These are phyloP conservation scores for Hymenoscyphus fraxineus DNA, from an alignment of 2,329 filamentous ascomycete genomes.

Conservation along the genomic window DNA sequence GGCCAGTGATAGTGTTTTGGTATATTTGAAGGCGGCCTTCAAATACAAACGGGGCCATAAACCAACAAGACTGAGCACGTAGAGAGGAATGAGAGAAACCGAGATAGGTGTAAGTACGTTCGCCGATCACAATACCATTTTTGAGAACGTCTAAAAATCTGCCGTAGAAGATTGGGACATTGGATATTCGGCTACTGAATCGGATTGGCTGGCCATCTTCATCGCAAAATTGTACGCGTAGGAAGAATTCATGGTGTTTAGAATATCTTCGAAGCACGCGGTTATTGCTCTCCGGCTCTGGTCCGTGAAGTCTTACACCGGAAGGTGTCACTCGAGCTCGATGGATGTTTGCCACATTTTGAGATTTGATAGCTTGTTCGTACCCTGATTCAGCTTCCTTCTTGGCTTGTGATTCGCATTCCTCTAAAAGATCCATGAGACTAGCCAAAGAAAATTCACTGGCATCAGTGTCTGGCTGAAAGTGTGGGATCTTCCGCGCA, in stretches of 20 bases:
- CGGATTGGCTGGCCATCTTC: constrained; percentile 59
- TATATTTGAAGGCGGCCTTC: constrained; percentile 35
- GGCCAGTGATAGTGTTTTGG: constrained; percentile 39
- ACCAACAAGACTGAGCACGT: constrained; percentile 68
- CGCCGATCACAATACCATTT: constrained; percentile 60
- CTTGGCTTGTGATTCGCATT: constrained; percentile 38
- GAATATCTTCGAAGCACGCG: constrained; percentile 65
- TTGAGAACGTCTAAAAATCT: constrained; percentile 60
- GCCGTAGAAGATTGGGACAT: constrained; percentile 49
- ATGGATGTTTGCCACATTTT: constrained; percentile 28
- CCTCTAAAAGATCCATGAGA: constrained; percentile 41
- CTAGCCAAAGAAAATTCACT: constrained; percentile 25
- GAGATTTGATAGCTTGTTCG: constrained; percentile 10
- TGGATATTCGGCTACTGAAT: constrained; percentile 54
- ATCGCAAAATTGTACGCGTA: constrained; percentile 70
- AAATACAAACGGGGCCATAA: constrained; percentile 47
- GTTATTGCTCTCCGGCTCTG: constrained; percentile 65
- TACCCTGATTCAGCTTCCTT: constrained; percentile 30
- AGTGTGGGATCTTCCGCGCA: neutral
- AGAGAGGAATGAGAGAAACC: constrained; percentile 80
- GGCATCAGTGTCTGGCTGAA: constrained; percentile 3
- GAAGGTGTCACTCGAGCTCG: constrained; percentile 52
- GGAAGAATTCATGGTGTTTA: constrained; percentile 57
- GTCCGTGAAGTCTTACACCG: constrained; percentile 53
- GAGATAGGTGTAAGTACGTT: constrained; percentile 60